Conservation (phyloP, 192 early-diverging fungal species). For the Coemansia guatemalensis region DNA sequence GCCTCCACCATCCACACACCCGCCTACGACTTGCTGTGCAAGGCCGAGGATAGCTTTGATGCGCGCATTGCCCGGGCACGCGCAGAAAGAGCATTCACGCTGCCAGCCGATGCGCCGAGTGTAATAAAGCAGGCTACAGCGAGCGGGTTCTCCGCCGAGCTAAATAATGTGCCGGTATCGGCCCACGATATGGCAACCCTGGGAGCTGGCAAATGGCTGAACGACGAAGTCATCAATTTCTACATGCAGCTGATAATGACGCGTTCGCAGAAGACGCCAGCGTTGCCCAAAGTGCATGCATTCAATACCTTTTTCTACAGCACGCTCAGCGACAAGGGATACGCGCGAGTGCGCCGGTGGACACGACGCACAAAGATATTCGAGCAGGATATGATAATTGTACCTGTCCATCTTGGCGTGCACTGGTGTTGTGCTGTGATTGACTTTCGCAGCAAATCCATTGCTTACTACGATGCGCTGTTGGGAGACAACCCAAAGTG, state of each 20-base stretch:
- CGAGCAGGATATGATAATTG: constrained; percentile 69
- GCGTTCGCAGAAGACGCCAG: constrained; percentile 52
- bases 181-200: constrained; percentile 73
- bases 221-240: constrained; percentile 97
- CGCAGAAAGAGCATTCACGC: constrained; percentile 5
- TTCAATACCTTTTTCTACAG: constrained; percentile 94
- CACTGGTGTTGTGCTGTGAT: constrained; percentile 76
- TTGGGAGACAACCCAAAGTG: constrained; percentile 60
- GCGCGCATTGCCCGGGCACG: constrained; percentile 26
- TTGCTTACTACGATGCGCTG: constrained; percentile 86
- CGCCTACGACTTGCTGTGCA: constrained; percentile 33
- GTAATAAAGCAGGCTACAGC: constrained; percentile 17
- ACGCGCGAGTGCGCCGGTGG: constrained; percentile 75
- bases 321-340: constrained; percentile 68
- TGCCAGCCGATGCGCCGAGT: constrained; percentile 31
- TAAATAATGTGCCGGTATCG: constrained; percentile 59
- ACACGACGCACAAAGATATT: constrained; percentile 72
- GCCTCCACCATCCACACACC: constrained; percentile 21
- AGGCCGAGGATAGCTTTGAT: constrained; percentile 29
- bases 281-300: constrained; percentile 69
- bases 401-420: constrained; percentile 80
- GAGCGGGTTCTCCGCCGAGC: constrained; percentile 21
- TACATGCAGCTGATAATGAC: constrained; percentile 78
- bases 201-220: constrained; percentile 76
- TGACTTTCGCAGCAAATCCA: constrained; percentile 58